These are phyloP conservation scores for Rheum nobile DNA, from an alignment of 148 eudicot genomes.

Conservation along the genomic window DNA sequence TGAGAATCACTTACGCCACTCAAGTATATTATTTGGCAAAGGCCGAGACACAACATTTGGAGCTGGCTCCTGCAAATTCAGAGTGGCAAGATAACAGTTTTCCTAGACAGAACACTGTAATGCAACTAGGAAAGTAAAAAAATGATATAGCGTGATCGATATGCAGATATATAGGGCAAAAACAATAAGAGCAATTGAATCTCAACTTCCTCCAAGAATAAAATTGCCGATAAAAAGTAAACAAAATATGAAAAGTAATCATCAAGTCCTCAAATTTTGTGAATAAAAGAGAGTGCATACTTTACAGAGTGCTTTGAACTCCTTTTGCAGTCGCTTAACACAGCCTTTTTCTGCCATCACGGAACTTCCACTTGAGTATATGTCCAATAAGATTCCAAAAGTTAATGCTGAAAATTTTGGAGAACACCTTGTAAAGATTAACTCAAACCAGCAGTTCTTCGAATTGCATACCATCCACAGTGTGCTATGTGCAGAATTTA, in stretches of 20 bases:
- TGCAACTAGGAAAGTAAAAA: background rate
- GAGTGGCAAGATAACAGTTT: background rate
- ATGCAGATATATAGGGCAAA: background rate
- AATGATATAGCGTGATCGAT: background rate
- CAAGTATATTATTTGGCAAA: conserved; percentile 79
- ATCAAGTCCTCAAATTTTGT: background rate
- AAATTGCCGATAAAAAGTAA: background rate
- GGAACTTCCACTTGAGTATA: background rate
- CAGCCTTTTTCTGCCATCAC: conserved; percentile 70
- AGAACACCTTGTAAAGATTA: background rate
- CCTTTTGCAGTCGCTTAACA: conserved; percentile 76
- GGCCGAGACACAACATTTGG: conserved; percentile 84
- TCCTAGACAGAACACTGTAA: background rate
- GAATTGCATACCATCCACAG: background rate
- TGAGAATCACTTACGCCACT: conserved; percentile 80
- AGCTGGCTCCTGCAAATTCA: conserved; percentile 67
- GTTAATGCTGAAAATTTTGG: background rate
- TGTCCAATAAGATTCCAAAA: background rate
- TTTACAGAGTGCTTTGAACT: conserved; percentile 65
- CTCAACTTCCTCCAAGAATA: background rate
- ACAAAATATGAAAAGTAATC: background rate
- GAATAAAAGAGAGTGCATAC: conserved; percentile 20
- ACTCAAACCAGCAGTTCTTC: background rate
- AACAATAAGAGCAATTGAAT: background rate
- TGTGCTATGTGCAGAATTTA: background rate